phyloP scores from a whole-genome alignment of 2,329 filamentous ascomycete species.

The Diplocarpon mali region DNA sequence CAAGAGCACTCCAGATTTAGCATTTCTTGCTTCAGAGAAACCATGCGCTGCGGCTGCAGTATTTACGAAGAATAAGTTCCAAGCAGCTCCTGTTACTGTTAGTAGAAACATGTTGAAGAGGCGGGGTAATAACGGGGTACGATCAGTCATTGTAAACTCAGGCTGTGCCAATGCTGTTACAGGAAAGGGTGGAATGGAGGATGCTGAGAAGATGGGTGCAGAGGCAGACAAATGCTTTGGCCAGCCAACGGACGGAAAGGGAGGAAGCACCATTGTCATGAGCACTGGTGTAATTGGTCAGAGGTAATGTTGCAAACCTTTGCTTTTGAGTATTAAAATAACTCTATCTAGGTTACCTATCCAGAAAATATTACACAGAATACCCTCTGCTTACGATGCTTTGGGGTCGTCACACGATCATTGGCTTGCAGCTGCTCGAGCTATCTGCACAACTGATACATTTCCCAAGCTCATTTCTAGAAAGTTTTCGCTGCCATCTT shows the following conservation, averaged over 20 bases:
- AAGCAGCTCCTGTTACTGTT: slow-evolving; percentile 87
- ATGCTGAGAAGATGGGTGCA: slow-evolving; percentile 74
- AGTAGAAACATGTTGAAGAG: slow-evolving; percentile 61
- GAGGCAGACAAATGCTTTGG: slow-evolving; percentile 60
- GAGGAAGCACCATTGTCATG: slow-evolving; percentile 77
- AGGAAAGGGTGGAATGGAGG: slow-evolving; percentile 76
- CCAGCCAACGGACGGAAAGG: slow-evolving; percentile 33
- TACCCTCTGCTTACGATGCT: slow-evolving; percentile 62
- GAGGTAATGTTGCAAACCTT: slow-evolving; percentile 37
- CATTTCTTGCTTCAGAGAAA: slow-evolving; percentile 73
- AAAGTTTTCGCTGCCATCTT: slow-evolving; percentile 74
- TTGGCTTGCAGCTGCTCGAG: slow-evolving; percentile 77
- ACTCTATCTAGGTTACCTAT: slow-evolving; percentile 56
- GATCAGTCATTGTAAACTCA: slow-evolving; percentile 83
- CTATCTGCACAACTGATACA: slow-evolving; percentile 97
- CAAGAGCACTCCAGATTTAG: slow-evolving; percentile 82
- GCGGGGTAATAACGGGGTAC: slow-evolving; percentile 57
- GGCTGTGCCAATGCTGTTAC: slow-evolving; percentile 97
- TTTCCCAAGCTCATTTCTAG: slow-evolving; percentile 91
- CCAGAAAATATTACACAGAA: slow-evolving; percentile 73
- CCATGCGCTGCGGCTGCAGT: slow-evolving; percentile 84
- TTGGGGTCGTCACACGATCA: slow-evolving; percentile 68
- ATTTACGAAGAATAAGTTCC: slow-evolving; percentile 97
- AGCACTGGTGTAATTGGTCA: slow-evolving; percentile 97
- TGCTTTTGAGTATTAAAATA: slow-evolving; percentile 3